phyloP scores from a whole-genome alignment of 768 basidiomycete species.

The Agaricus subrufescens region DNA sequence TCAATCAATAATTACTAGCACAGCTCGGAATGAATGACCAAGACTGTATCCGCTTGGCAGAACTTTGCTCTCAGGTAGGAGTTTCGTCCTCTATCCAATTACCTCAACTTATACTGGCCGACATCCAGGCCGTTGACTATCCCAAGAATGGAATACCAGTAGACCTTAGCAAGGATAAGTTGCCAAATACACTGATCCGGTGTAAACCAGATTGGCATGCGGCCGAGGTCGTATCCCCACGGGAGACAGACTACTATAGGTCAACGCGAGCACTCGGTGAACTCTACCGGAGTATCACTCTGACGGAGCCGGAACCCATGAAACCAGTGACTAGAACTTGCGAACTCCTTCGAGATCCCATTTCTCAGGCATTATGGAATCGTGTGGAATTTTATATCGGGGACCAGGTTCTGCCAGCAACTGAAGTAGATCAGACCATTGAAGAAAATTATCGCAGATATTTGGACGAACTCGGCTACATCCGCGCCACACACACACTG shows the following conservation, averaged over 20 bases:
- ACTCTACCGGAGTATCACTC: conserved; percentile 58
- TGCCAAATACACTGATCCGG: conserved; percentile 55
- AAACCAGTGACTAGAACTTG: conserved; percentile 10
- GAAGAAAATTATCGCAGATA: conserved; percentile 47
- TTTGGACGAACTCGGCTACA: conserved; percentile 63
- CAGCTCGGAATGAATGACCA: conserved; percentile 61
- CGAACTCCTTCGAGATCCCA: conserved; percentile 29
- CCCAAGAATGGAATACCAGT: conserved; percentile 73
- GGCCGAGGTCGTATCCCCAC: conserved; percentile 48
- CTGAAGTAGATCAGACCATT: conserved; percentile 23
- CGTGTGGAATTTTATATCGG: conserved; percentile 26
- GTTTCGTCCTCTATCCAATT: background rate
- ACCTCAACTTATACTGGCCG: background rate
- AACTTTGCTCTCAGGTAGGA: conserved; percentile 49
- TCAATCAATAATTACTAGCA: conserved; percentile 1
- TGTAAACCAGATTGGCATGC: conserved; percentile 81
- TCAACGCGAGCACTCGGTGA: conserved; percentile 68
- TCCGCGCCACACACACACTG: conserved; percentile 63
- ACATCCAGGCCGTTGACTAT: conserved; percentile 68
- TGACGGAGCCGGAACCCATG: conserved; percentile 33
- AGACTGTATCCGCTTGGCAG: conserved; percentile 53
- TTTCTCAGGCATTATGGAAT: conserved; percentile 28
- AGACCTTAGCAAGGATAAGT: conserved; percentile 33
- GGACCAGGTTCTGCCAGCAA: conserved; percentile 5
- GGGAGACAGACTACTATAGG: conserved; percentile 62